phyloP scores from a whole-genome alignment of 495 filamentous ascomycete species.

The Penicillium simplicissimum region DNA sequence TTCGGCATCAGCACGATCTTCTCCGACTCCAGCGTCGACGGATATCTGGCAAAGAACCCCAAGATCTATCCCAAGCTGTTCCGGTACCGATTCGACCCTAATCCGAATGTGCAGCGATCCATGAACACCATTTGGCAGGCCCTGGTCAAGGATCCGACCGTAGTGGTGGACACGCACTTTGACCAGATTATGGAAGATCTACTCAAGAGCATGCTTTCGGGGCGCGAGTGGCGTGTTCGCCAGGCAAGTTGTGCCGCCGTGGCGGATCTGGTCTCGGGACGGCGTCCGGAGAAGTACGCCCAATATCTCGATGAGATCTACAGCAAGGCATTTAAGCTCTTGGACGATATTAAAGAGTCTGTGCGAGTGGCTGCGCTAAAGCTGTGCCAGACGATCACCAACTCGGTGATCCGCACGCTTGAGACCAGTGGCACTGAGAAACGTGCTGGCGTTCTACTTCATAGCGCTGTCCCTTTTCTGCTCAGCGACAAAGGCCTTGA shows the following conservation, averaged over 20 bases:
- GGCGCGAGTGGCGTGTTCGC: constrained; percentile 88
- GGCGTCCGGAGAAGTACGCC: constrained; percentile 75
- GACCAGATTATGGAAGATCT: constrained; percentile 84
- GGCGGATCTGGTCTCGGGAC: constrained; percentile 77
- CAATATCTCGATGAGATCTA: constrained; percentile 84
- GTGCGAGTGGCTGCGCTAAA: constrained; percentile 79
- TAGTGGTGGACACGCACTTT: constrained; percentile 72
- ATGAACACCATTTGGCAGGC: constrained; percentile 99
- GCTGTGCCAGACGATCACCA: constrained; percentile 78
- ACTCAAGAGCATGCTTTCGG: constrained; percentile 73
- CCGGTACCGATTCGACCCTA: constrained; percentile 92
- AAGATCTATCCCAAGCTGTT: constrained; percentile 95
- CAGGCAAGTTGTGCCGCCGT: constrained; percentile 92
- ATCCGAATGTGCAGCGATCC: constrained; percentile 83
- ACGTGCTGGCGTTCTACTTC: constrained; percentile 71
- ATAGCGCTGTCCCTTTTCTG: constrained; percentile 83
- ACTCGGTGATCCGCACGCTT: constrained; percentile 79
- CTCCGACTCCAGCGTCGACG: constrained; percentile 76
- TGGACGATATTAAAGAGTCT: constrained; percentile 93
- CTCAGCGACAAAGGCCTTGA: constrained; percentile 87
- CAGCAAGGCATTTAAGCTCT: constrained; percentile 70
- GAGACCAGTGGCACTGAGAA: constrained; percentile 75
- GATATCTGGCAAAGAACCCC: constrained; percentile 71
- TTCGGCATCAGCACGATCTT: constrained; percentile 91
- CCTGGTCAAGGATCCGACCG: constrained; percentile 77